Evolutionary conservation across 148 eudicot genomes (phyloP), one percentile per base, ranked within the genome.

Genomic region (Vaccinium darrowii): DNA sequence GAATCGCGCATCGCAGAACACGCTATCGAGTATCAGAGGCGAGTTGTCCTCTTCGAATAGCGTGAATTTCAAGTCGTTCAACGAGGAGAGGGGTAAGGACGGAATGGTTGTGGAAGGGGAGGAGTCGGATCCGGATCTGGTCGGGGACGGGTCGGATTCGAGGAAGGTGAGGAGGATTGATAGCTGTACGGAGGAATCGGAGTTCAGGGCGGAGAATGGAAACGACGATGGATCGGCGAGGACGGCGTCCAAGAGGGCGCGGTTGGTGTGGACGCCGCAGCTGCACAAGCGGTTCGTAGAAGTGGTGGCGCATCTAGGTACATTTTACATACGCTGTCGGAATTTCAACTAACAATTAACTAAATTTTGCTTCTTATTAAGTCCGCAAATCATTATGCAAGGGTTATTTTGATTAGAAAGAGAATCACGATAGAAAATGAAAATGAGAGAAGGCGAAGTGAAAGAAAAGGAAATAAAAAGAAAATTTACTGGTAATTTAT

Each of bases 221-320:
- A 84, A 56, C 53, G 92, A 89, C 10, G 91, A 86, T 54, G 51
- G 85, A 33, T 50, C 86, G 30, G 89, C 86, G 33, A 88, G 87
- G 90, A 83, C 90, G 27, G 82, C 89, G 27, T 80, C 80, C 84
- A 97, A 94, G 85, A 76, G 94, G 86, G 84, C 95, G 76, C 85
- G 99, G 14, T 81, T 97, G 69, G 99, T 97, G 63, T 97, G 99
- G 99, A 97, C 99, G 47, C 95, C 98, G 77, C 98, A 97, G 87
- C 85, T 97, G 58, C 99, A 97, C 83, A 95, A 91, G 93, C 90
- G 99, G 50, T 97, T 97, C 39, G 94, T 97, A 10, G 99, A 97
- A 5, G 98, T 94, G 14, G 99, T 97, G 54, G 92, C 85, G 30
- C 96, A 92, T 74, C 75, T 97, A 30, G 99, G 99, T 77, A 90